These are phyloP conservation scores for Davidsoniella eucalypti DNA, from an alignment of 2,329 filamentous ascomycete species.

Conservation along the genomic window DNA sequence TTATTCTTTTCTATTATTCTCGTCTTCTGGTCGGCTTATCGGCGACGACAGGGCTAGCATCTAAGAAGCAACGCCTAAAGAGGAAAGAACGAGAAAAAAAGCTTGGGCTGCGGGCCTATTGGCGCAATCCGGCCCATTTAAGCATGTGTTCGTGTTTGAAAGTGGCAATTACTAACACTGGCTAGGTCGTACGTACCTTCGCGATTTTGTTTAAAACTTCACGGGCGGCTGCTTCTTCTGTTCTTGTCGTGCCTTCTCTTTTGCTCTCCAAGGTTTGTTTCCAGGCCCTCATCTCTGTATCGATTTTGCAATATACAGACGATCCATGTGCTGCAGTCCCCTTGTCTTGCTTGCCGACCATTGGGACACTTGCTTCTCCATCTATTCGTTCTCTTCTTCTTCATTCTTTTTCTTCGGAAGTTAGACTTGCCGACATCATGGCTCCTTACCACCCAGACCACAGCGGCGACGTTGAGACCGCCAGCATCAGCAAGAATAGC, in stretches of 20 bases:
- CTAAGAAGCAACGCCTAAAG: too few species aligned
- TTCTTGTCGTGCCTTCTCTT: constrained; percentile 3
- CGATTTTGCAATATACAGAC: constrained; percentile 12
- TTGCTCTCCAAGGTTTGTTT: constrained; percentile 5
- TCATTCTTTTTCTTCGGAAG: background rate
- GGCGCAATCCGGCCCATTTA: too few species aligned
- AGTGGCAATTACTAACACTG: too few species aligned
- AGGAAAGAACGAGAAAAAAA: too few species aligned
- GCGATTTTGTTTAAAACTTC: too few species aligned
- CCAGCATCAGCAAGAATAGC: background rate
- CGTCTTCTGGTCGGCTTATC: too few species aligned
- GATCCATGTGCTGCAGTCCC: constrained; percentile 1
- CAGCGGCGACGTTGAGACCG: background rate
- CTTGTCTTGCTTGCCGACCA: background rate
- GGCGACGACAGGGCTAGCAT: too few species aligned
- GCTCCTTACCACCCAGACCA: background rate
- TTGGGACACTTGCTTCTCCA: background rate
- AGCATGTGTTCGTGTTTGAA: too few species aligned
- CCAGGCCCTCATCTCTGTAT: constrained; percentile 3
- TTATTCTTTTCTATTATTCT: too few species aligned
- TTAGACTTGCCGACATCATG: too few species aligned
- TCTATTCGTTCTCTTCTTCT: background rate
- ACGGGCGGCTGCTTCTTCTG: background rate
- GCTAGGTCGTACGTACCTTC: too few species aligned
- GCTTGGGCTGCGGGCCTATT: too few species aligned